Base-by-base conservation (phyloP, 768 basidiomycete species). In the Chalciporus sphaerocephalus region DNA sequence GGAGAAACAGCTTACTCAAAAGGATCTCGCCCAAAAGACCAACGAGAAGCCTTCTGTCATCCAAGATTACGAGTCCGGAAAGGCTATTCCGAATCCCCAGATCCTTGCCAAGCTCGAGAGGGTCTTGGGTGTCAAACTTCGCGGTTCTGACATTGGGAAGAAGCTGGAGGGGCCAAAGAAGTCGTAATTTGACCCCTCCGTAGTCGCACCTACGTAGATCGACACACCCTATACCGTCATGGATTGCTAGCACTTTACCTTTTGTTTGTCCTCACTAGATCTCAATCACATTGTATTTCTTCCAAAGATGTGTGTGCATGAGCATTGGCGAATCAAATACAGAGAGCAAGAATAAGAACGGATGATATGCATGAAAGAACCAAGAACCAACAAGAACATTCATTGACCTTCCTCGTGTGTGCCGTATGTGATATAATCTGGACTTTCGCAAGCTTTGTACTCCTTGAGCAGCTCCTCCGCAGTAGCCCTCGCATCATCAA, bases 401-500 rank as follows among this genome's bases (percentile, higher is more conserved):
- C 44, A 58, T 32, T 51, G 42, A 24, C 62, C 66, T 41, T 69
- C 66, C 37, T 69, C 68, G 9, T 58, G 51, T 37, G 69, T 58
- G n/a, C 68, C 69, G 62, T 91, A 90, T 57, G 86, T 80, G 55
- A 97, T 92, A 66, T 98, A 98, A 60, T 95, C 91, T 9, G 90
- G 78, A 60, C 85, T 93, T 69, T 98, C 94, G 66, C 92, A 95
- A 41, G 95, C 94, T 58, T 89, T 87, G 70, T 97, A 98, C 62
- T 97, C 95, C 52, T 92, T 90, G 55, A 93, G 69, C 15, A 96
- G 67, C 56, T 92, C 90, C 42, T 91, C 86, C 23, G 87, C 90
- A 16, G 87, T 89, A 5, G 87, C 89, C 92, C 91, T 80, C n/a
- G 96, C 88, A 68, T 96, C 92, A 57, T 98, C 94, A 65, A 99